Conservation (phyloP, 164 flowering plant genomes). For the Vitis rupestris region DNA sequence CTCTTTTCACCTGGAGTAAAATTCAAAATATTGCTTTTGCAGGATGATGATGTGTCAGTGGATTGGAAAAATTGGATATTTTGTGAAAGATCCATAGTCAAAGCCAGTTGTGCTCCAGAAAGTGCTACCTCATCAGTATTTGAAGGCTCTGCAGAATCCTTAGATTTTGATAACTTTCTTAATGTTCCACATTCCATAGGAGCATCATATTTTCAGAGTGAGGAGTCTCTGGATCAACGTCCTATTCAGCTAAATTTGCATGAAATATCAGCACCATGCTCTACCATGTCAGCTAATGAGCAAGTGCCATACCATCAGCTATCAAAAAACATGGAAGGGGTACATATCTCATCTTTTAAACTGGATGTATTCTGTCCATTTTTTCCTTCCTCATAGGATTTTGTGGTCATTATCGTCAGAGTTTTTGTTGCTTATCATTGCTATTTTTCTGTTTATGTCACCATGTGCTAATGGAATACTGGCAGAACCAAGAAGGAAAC, state of each 20-base stretch:
- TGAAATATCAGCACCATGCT: slow-evolving; percentile 8
- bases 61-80: slow-evolving; percentile 84
- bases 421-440: not conserved
- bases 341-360: slow-evolving; percentile 12
- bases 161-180: slow-evolving; percentile 39
- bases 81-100: slow-evolving; percentile 28
- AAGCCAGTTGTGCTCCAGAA: slow-evolving; percentile 21
- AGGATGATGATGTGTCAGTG: slow-evolving; percentile 47
- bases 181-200: slow-evolving; percentile 12
- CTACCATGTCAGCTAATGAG: slow-evolving; percentile 20
- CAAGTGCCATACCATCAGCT: slow-evolving; percentile 19
- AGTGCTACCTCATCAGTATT: slow-evolving; percentile 23
- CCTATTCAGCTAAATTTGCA: slow-evolving; percentile 2
- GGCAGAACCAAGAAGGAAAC: slow-evolving; percentile 31
- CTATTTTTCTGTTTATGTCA: not conserved
- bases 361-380: not conserved
- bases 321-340: slow-evolving; percentile 19
- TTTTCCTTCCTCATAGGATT: not conserved
- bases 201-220: slow-evolving; percentile 16
- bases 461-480: not conserved
- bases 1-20: not conserved
- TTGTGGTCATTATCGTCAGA: not conserved
- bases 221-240: slow-evolving; percentile 15
- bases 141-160: slow-evolving; percentile 41
- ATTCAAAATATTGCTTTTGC: slow-evolving; percentile 15